A percentile compares a stretch with the other conserved stretches of the same genome.
These are phyloP conservation scores for Hansenula anomala DNA, from an alignment of 1,139 yeast genomes.

Conservation along the genomic window DNA sequence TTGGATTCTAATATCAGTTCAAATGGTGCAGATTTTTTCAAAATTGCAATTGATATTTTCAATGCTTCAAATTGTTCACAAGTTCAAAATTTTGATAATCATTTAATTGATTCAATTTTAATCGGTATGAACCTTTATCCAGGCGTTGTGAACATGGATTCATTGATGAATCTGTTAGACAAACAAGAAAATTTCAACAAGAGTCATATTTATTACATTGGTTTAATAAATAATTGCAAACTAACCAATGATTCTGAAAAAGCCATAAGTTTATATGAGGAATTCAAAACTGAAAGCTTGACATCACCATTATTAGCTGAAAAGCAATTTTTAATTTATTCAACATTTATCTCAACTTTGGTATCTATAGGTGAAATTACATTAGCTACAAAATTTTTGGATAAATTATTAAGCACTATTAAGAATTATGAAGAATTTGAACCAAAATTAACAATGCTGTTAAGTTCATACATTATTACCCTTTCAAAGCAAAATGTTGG, in stretches of 20 bases:
- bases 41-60: slow-evolving; percentile 59
- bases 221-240: slow-evolving; percentile 29
- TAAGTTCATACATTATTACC: slow-evolving; percentile 29
- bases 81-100: slow-evolving; percentile 27
- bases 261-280: slow-evolving; percentile 28
- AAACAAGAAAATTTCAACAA: slow-evolving; percentile 22
- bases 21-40: slow-evolving; percentile 53
- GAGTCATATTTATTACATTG: slow-evolving; percentile 27
- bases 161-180: slow-evolving; percentile 20
- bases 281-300: slow-evolving; percentile 24
- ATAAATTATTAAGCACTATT: slow-evolving; percentile 31
- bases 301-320: slow-evolving; percentile 15
- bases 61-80: slow-evolving; percentile 36
- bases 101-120: slow-evolving; percentile 26
- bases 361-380: slow-evolving; percentile 43
- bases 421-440: slow-evolving; percentile 26
- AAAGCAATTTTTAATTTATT: slow-evolving; percentile 44
- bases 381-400: slow-evolving; percentile 52
- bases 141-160: slow-evolving; percentile 22
- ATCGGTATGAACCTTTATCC: slow-evolving; percentile 32
- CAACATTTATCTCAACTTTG: slow-evolving; percentile 45
- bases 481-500: slow-evolving; percentile 26
- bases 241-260: slow-evolving; percentile 25
- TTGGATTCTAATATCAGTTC: slow-evolving; percentile 31
- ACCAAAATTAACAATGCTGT: slow-evolving; percentile 24